Base-by-base conservation (phyloP, 257 asterid genomes). In the Striga asiatica region DNA sequence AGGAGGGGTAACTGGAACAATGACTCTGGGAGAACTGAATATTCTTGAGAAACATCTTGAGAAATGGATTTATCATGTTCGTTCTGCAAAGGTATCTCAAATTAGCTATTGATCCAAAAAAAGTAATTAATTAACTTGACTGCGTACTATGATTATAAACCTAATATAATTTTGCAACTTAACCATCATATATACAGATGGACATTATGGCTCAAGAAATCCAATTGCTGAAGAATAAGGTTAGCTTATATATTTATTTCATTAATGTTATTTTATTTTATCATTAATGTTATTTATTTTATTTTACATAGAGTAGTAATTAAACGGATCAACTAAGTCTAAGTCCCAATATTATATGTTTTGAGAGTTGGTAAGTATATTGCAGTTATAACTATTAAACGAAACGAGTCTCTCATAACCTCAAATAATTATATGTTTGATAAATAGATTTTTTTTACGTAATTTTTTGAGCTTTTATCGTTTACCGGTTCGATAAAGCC, bases 31-130 rank as follows among this genome's bases (percentile, higher is more conserved):
- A 38, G 94, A 88, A 53, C 55, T 88, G 49, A 73, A 70, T 49
- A 69, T 75, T 50, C 84, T 88, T 48, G 95, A 88, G 68, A 88
- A 82, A 58, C 81, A 81, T 71, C 92, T 85, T 20, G 97, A 82
- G 57, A 46, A 62, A 37, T 85, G 92, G 94, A 82, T 85, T 22
- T 69, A 55, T 67, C 94, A 85, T 21, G 77, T 82, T 50, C 97
- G 97, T 20, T 77, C 94, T 4, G 81, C 92, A 27, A 88, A 88
- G 95, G 97, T 88, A 78, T 7, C n/a, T n/a, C n/a, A n/a, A n/a
- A n/a, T n/a, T n/a, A n/a, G n/a, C n/a, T n/a, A n/a, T n/a, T n/a
- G n/a, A n/a, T n/a, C n/a, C n/a, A n/a, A n/a, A n/a, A n/a, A n/a
- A n/a, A n/a, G n/a, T n/a, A n/a, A n/a, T 39, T 3, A 27, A 31